These are phyloP conservation scores for Sindora glabra DNA, from an alignment of 306 rosid genomes.

Conservation along the genomic window DNA sequence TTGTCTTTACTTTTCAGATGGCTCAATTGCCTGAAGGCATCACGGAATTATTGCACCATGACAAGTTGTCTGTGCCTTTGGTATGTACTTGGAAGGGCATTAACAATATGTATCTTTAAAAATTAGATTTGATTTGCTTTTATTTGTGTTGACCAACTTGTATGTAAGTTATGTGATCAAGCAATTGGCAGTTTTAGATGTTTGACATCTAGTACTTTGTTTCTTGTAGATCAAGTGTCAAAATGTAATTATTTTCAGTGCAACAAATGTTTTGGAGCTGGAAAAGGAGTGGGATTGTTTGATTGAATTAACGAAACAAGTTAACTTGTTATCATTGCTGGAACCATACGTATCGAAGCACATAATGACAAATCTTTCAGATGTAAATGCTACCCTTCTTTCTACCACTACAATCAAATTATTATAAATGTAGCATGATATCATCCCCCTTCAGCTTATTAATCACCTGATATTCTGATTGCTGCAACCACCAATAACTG, in stretches of 20 bases:
- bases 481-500: too few relatives aligned
- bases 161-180: neutral
- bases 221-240: conserved; percentile 80
- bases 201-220: too few relatives aligned
- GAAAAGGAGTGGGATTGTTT: conserved; percentile 77
- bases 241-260: conserved; percentile 60
- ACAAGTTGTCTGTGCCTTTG: conserved; percentile 66
- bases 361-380: conserved; percentile 51
- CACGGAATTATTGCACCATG: conserved; percentile 87
- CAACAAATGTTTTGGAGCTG: conserved; percentile 67
- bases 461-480: too few relatives aligned
- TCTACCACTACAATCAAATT: neutral
- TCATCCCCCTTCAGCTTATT: conserved; percentile 6
- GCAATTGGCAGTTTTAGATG: neutral
- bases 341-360: conserved; percentile 56
- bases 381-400: conserved; percentile 38
- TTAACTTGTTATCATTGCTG: conserved; percentile 39
- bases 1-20: conserved; percentile 66
- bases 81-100: conserved; percentile 40
- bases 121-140: neutral
- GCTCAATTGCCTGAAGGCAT: conserved; percentile 95
- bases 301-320: conserved; percentile 61
- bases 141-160: too few relatives aligned
- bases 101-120: neutral
- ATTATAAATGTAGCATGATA: conserved; percentile 9